Evolutionary conservation across 345 rosid genomes (phyloP).

Genomic region (Salix suchowensis): DNA sequence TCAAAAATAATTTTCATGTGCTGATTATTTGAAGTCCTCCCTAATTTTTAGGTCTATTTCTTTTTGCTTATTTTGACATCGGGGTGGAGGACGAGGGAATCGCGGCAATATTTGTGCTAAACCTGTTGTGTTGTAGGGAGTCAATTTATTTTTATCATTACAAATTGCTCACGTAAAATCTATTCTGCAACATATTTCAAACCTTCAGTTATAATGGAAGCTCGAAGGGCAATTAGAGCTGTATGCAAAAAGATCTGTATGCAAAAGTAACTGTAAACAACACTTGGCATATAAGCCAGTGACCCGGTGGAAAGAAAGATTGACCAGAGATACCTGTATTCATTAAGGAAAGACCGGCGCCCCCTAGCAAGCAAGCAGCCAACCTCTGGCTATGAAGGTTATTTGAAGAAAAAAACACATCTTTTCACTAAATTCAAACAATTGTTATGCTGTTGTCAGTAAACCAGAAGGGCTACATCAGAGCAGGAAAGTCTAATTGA

Average conservation of each 20-base stretch:
- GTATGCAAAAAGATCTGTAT: not conserved
- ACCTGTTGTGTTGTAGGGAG: not conserved
- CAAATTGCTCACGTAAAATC: not conserved
- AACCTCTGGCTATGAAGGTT: not conserved
- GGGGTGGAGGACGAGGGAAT: not conserved
- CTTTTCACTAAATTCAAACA: conserved; percentile 5
- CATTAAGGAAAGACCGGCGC: not conserved
- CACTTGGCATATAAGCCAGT: not conserved
- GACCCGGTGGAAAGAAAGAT: not conserved
- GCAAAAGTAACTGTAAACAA: not conserved
- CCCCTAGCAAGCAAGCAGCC: not conserved
- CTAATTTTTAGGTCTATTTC: too few relatives aligned
- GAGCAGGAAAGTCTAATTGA: not conserved
- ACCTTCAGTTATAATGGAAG: not conserved
- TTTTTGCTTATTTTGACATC: not conserved
- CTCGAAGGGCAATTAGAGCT: not conserved
- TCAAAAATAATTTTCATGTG: too few relatives aligned
- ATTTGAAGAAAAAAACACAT: not conserved
- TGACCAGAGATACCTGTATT: not conserved
- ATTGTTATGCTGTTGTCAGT: not conserved
- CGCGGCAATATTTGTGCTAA: not conserved
- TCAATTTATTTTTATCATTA: not conserved
- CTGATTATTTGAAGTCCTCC: too few relatives aligned
- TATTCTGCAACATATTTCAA: not conserved
- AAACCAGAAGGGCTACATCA: not conserved